A percentile compares a stretch with the other conserved stretches of the same genome.
Evolutionary conservation across 768 basidiomycete genomes (phyloP).

Genomic region (Fistulinella prunicolor): DNA sequence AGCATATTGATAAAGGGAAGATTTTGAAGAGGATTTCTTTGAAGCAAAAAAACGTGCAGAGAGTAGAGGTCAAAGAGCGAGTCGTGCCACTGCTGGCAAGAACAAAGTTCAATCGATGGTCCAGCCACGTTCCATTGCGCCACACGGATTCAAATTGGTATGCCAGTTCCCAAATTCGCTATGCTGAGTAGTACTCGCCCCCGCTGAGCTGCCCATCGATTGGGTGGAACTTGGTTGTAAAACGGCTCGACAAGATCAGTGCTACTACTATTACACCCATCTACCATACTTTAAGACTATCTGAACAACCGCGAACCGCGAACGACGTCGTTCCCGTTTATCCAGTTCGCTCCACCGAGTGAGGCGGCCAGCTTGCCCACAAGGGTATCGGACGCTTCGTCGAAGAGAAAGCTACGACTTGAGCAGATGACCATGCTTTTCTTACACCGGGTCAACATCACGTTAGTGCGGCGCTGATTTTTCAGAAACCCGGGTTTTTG

Average conservation of each 20-base stretch:
- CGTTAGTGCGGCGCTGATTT: constrained; percentile 68
- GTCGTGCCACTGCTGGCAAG: neutral
- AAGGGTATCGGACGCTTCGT: constrained; percentile 17
- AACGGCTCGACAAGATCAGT: too few species aligned
- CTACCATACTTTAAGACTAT: too few species aligned
- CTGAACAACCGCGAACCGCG: neutral
- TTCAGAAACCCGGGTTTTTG: constrained; percentile 59
- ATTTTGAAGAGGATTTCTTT: neutral
- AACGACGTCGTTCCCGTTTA: neutral
- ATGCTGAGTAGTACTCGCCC: too few species aligned
- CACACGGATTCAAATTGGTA: constrained; percentile 1
- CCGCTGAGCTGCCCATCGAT: too few species aligned
- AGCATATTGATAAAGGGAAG: neutral
- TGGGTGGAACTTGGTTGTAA: too few species aligned
- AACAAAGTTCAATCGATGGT: neutral
- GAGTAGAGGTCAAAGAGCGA: constrained; percentile 4
- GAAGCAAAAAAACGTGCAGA: neutral
- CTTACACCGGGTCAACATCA: constrained; percentile 80
- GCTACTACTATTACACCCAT: too few species aligned
- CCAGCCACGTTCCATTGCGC: neutral
- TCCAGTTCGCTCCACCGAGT: constrained; percentile 13
- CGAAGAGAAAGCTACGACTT: constrained; percentile 34
- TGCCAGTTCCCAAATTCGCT: constrained; percentile 1
- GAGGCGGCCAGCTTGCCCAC: constrained; percentile 24
- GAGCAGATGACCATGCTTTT: constrained; percentile 70